These are phyloP conservation scores for Fistulinella cinereoalba DNA, from an alignment of 1,284 basidiomycete genomes.

Conservation along the genomic window DNA sequence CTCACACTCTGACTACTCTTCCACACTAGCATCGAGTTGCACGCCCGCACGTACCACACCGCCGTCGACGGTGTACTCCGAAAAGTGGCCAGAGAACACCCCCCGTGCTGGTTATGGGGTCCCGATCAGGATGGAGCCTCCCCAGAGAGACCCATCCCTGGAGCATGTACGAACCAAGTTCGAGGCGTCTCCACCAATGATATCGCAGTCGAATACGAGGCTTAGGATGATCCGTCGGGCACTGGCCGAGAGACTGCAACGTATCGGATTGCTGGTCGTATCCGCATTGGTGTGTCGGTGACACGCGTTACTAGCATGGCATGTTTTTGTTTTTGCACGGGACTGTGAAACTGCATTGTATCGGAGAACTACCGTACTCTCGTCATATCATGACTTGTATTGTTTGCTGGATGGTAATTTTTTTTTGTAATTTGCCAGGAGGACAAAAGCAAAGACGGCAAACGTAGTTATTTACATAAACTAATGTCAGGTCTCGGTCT, in stretches of 20 bases:
- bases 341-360: slow-evolving; percentile 29
- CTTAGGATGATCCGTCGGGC: slow-evolving; percentile 24
- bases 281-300: slow-evolving; percentile 32
- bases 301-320: slow-evolving; percentile 12
- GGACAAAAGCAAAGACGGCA: slow-evolving; percentile 13
- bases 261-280: slow-evolving; percentile 30
- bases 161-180: slow-evolving; percentile 23
- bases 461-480: slow-evolving; percentile 33
- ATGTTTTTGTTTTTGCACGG: slow-evolving; percentile 15
- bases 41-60: slow-evolving; percentile 36
- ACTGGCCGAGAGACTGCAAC: slow-evolving; percentile 24
- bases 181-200: slow-evolving; percentile 21
- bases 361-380: slow-evolving; percentile 23
- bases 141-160: slow-evolving; percentile 23
- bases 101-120: slow-evolving; percentile 25
- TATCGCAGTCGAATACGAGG: slow-evolving; percentile 25
- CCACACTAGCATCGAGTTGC: slow-evolving; percentile 27
- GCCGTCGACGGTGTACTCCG: slow-evolving; percentile 33
- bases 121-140: slow-evolving; percentile 26
- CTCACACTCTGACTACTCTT: slow-evolving; percentile 28
- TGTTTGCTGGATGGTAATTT: slow-evolving; percentile 6
- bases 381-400: slow-evolving; percentile 4
- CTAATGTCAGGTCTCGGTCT: slow-evolving; percentile 17
- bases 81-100: slow-evolving; percentile 28
- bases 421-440: slow-evolving; percentile 15